phyloP scores from a whole-genome alignment of 495 filamentous ascomycete species.

The Lophiostoma macrostomum region DNA sequence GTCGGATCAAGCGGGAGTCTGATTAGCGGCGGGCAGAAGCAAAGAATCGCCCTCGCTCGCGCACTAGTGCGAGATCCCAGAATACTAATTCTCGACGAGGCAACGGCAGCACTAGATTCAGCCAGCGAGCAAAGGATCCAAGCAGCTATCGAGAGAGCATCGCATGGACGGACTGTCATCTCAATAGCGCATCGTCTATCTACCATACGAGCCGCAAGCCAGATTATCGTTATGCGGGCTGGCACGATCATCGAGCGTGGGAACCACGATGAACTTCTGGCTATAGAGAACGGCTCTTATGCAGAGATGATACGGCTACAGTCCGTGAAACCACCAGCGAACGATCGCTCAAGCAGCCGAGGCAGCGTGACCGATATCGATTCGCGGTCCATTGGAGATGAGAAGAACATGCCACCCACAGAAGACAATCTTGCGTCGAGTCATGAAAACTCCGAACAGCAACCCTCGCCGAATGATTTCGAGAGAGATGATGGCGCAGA shows the following conservation, averaged over 20 bases:
- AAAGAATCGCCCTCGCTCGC: conserved; percentile 44
- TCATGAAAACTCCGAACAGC: conserved; percentile 18
- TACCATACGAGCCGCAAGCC: conserved; percentile 81
- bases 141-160: conserved; percentile 25
- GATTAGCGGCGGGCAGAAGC: conserved; percentile 44
- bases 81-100: conserved; percentile 81
- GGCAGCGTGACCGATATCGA: background rate
- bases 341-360: background rate
- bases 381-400: background rate
- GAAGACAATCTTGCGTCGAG: too few species aligned
- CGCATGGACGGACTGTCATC: conserved; percentile 58
- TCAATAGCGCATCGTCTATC: conserved; percentile 88
- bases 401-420: too few species aligned
- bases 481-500: conserved; percentile 9
- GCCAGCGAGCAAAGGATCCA: conserved; percentile 73
- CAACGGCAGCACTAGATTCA: conserved; percentile 86
- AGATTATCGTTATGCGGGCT: conserved; percentile 75
- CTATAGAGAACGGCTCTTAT: conserved; percentile 14
- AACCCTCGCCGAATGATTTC: conserved; percentile 24
- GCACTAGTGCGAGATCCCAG: conserved; percentile 67
- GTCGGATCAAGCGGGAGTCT: conserved; percentile 40
- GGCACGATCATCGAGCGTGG: conserved; percentile 73
- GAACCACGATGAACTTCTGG: conserved; percentile 64
- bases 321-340: conserved; percentile 11
- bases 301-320: conserved; percentile 39